phyloP scores from a whole-genome alignment of 75 land plant genomes.

The Ceratopteris richardii region DNA sequence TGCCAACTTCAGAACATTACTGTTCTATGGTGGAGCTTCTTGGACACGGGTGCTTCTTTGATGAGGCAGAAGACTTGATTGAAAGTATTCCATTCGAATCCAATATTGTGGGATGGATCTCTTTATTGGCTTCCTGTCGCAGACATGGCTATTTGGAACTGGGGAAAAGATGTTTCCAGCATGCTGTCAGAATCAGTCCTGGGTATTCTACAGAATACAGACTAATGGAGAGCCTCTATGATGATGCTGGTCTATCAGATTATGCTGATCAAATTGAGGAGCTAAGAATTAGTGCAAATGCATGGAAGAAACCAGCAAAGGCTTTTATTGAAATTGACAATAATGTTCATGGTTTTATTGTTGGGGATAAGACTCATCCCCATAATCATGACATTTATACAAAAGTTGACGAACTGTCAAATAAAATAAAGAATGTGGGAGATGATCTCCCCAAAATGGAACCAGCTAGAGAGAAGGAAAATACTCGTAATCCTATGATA shows the following conservation, averaged over 20 bases:
- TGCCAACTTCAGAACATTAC: conserved; percentile 14
- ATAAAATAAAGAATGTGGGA: conserved; percentile 50
- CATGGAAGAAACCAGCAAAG: conserved; percentile 1
- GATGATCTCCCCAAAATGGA: conserved; percentile 48
- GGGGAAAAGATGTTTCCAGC: conserved; percentile 28
- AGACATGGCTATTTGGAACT: conserved; percentile 23
- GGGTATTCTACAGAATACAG: conserved; percentile 22
- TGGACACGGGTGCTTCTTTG: conserved; percentile 5
- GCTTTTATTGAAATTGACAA: conserved; percentile 41
- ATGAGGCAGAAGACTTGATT: conserved; percentile 15
- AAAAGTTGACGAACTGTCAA: conserved; percentile 32
- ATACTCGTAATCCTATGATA: conserved; percentile 19
- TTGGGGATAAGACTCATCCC: conserved; percentile 42
- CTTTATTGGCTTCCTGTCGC: conserved; percentile 40
- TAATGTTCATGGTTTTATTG: conserved; percentile 40
- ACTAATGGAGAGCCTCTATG: conserved; percentile 37
- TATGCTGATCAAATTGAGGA: conserved; percentile 28
- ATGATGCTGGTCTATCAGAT: conserved; percentile 19
- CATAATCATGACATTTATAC: conserved; percentile 31
- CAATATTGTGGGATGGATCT: conserved; percentile 18
- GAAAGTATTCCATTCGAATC: conserved; percentile 18
- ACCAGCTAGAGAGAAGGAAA: conserved; percentile 46
- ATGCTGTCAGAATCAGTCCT: conserved; percentile 25
- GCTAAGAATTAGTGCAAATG: conserved; percentile 7
- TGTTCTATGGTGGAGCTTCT: conserved; percentile 17